Evolutionary conservation across 1,284 basidiomycete species (phyloP).

Genomic region (Cryptococcus sp.): DNA sequence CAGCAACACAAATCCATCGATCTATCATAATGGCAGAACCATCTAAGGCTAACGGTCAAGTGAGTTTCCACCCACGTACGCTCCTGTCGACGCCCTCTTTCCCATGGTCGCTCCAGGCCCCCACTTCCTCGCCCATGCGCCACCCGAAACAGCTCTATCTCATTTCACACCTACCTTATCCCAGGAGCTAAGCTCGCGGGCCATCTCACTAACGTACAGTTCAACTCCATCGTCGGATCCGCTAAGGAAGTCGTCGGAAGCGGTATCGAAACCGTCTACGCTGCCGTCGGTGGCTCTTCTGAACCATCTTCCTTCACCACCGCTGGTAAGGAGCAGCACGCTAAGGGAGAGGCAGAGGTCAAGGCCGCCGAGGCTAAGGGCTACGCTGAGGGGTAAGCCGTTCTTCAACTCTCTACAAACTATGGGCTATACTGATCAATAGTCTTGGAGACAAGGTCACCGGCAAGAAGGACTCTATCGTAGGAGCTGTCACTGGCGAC

Average conservation of each 20-base stretch:
- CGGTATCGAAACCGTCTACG: conserved; percentile 56
- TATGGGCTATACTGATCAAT: neutral
- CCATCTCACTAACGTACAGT: conserved; percentile 18
- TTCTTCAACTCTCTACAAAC: neutral
- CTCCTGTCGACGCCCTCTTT: neutral
- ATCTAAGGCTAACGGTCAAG: conserved; percentile 62
- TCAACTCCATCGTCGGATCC: conserved; percentile 44
- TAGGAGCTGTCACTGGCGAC: conserved; percentile 62
- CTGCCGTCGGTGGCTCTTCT: conserved; percentile 39
- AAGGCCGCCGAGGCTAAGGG: conserved; percentile 43
- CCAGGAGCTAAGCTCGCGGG: too few species aligned
- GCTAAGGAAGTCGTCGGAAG: conserved; percentile 52
- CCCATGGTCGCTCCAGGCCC: neutral
- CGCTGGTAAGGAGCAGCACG: conserved; percentile 60
- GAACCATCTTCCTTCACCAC: conserved; percentile 39
- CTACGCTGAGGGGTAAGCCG: conserved; percentile 54
- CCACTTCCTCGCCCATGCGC: neutral
- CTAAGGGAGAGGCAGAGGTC: conserved; percentile 56
- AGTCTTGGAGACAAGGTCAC: conserved; percentile 54
- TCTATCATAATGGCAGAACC: conserved; percentile 30
- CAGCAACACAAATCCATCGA: neutral
- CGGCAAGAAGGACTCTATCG: conserved; percentile 65
- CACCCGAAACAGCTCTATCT: too few species aligned
- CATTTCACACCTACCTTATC: too few species aligned
- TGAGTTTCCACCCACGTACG: conserved; percentile 10